Conservation (phyloP, 2,329 filamentous ascomycete genomes). For the Hypoxylon sp. region DNA sequence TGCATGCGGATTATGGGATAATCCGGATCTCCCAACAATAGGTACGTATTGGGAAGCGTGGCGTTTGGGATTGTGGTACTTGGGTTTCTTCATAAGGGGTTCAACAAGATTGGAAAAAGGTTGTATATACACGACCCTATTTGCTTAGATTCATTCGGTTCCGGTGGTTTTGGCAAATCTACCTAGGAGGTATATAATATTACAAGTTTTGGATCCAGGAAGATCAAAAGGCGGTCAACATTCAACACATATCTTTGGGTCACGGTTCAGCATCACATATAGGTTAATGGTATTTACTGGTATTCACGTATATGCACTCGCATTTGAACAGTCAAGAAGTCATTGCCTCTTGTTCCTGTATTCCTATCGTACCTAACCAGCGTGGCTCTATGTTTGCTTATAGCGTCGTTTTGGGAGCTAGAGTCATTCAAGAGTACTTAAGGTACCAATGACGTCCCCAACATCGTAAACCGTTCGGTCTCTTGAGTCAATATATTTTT, state of each 20-base stretch:
- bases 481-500: neutral
- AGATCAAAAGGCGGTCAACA: neutral
- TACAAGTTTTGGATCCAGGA: neutral
- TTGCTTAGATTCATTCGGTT: neutral
- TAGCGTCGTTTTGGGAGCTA: neutral
- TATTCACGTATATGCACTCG: neutral
- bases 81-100: neutral
- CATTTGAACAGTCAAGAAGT: neutral
- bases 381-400: neutral
- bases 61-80: conserved; percentile 21
- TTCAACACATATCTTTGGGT: conserved; percentile 5
- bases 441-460: neutral
- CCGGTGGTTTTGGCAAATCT: neutral
- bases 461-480: neutral
- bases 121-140: neutral
- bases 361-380: neutral
- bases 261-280: neutral
- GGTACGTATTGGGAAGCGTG: conserved; percentile 16
- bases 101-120: conserved; percentile 14
- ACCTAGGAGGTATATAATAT: neutral
- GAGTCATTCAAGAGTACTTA: neutral
- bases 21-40: too few species aligned
- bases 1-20: too few species aligned
- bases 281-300: conserved; percentile 22
- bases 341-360: neutral